Evolutionary conservation across 805 yeast species (phyloP).

Genomic region (Sungouiozyma ichnusensis): DNA sequence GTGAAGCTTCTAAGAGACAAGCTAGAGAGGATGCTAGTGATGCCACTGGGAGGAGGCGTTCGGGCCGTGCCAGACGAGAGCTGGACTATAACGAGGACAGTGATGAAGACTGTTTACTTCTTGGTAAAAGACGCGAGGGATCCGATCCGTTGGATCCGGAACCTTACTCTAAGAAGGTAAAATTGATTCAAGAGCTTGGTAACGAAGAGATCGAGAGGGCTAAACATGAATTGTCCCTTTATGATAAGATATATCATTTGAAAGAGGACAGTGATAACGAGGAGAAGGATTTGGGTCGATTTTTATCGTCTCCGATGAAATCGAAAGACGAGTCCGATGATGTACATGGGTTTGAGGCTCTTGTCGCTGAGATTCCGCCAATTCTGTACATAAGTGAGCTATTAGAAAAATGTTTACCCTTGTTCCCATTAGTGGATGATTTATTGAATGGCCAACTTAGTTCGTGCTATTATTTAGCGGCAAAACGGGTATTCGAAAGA

Average conservation of each 20-base stretch:
- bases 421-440: constrained; percentile 28
- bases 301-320: neutral
- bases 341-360: too few species aligned
- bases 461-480: constrained; percentile 43
- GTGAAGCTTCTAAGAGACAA: neutral
- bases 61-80: neutral
- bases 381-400: constrained; percentile 25
- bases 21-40: neutral
- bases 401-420: constrained; percentile 21
- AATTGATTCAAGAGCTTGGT: neutral
- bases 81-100: neutral
- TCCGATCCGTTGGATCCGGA: too few species aligned
- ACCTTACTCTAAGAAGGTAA: neutral
- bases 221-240: neutral
- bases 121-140: too few species aligned
- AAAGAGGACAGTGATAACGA: neutral
- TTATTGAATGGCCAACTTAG: constrained; percentile 36
- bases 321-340: neutral
- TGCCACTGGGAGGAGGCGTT: neutral
- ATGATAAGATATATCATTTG: neutral
- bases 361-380: constrained; percentile 14
- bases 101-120: neutral
- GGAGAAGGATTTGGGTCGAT: neutral
- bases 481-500: constrained; percentile 31
- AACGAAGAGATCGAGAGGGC: neutral